Base-by-base conservation (phyloP, 768 basidiomycete genomes). In the Lactarius hatsudake region DNA sequence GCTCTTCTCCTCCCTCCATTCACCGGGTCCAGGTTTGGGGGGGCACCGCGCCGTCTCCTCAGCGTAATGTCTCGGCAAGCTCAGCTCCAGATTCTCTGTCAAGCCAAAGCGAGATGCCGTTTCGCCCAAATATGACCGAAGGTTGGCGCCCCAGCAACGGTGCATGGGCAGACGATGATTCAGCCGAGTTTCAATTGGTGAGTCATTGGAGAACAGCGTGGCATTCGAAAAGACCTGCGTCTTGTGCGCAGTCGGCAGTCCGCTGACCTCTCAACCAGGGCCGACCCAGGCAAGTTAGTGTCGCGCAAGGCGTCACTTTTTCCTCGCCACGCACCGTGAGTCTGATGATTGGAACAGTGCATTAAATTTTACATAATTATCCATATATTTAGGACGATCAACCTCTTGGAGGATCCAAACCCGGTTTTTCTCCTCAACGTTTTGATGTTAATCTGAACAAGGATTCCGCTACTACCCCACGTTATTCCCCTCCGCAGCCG, bases 31-130 rank as follows among this genome's bases (percentile, higher is more conserved):
- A 89, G 88, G 86, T 88, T 62, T 89, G 88, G 88, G 80, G 80
- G 59, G 78, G 83, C 70, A 73, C 79, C 48, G 73, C 81, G 34
- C 80, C 84, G 45, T 76, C 79, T 34, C 82, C 86, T 5, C 82
- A 80, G 72, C 81, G 86, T 69, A 88, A 87, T 71, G 78, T 86
- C 26, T 89, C 88, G 7, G 81, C 82, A 43, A 88, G 88, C 43
- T 88, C 87, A 5, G 82, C 79, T 23, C 74, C 84, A 20, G 85
- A 88, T 32, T 71, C 82, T 23, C 76, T 82, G 12, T 75, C 81
- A 38, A 77, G 78, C 9, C 81, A 82, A 64, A 72, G 75, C 17
- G 87, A 87, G 64, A 69, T 78, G 51, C 75, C 74, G 62, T 86
- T 82, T 69, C 84, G 83, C 59, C 71, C 80, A 26, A 81, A 77